A percentile compares a stretch with the other conserved stretches of the same genome.
Conservation (phyloP, 2,329 filamentous ascomycete species). For the Neonectria hederae region DNA sequence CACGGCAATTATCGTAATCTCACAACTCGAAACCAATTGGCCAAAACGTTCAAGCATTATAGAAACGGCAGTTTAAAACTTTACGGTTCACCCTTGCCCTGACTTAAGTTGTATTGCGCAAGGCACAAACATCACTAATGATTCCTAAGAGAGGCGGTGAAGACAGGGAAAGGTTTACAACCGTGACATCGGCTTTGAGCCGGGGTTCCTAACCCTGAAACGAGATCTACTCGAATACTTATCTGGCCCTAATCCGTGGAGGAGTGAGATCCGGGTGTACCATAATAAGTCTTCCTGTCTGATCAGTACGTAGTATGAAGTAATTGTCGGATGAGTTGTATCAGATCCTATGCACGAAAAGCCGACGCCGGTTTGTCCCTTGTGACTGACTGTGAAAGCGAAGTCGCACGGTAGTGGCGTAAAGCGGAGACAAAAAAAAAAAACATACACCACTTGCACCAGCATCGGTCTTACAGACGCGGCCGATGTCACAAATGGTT, state of each 20-base stretch:
- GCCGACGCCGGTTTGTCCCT: not conserved
- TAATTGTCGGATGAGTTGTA: not conserved
- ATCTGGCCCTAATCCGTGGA: too few relatives aligned
- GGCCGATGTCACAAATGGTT: not conserved
- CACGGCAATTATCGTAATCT: not conserved
- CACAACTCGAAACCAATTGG: not conserved
- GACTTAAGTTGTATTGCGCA: not conserved
- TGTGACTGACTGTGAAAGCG: not conserved
- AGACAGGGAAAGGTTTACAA: not conserved
- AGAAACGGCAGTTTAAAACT: not conserved
- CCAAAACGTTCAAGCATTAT: not conserved
- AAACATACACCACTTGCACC: too few relatives aligned
- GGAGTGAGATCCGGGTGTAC: too few relatives aligned
- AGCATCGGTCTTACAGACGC: not conserved
- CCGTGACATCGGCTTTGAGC: not conserved
- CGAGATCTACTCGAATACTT: not conserved
- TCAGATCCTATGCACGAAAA: not conserved
- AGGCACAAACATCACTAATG: not conserved
- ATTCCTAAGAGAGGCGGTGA: not conserved
- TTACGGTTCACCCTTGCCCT: too few relatives aligned
- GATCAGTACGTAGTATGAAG: too few relatives aligned
- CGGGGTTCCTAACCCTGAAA: not conserved
- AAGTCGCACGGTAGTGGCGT: not conserved
- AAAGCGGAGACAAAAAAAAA: not conserved
- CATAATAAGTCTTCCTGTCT: too few relatives aligned